These are phyloP conservation scores for Tylopilus cervinicoccineus DNA, from an alignment of 768 basidiomycete genomes.

Conservation along the genomic window DNA sequence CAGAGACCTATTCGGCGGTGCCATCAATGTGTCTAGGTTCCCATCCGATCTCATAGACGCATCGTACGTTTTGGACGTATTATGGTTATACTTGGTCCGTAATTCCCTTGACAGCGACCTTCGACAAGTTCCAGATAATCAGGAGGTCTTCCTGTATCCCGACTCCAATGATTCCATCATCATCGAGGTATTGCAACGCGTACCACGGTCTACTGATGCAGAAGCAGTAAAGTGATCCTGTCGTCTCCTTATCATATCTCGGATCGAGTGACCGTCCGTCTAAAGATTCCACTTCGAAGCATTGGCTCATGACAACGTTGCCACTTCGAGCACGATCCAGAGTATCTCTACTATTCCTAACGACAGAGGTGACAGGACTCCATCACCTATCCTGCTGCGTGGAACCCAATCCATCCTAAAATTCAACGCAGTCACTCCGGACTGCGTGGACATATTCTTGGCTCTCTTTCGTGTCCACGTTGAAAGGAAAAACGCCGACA, in stretches of 20 bases:
- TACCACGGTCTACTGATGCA: slow-evolving; percentile 48
- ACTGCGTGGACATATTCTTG: slow-evolving; percentile 73
- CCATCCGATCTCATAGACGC: slow-evolving; percentile 69
- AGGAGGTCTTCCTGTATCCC: slow-evolving; percentile 85
- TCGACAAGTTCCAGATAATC: slow-evolving; percentile 90
- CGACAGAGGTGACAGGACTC: slow-evolving; percentile 46
- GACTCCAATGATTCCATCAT: slow-evolving; percentile 71
- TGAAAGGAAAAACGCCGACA: slow-evolving; percentile 57
- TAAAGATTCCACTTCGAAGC: slow-evolving; percentile 87
- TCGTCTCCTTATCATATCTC: slow-evolving; percentile 2
- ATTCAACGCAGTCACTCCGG: slow-evolving; percentile 58
- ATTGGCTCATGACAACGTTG: slow-evolving; percentile 87
- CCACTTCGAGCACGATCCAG: slow-evolving; percentile 46
- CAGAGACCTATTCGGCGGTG: slow-evolving; percentile 74
- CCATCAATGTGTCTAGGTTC: slow-evolving; percentile 61
- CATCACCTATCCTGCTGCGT: slow-evolving; percentile 54
- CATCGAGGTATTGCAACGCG: slow-evolving; percentile 78
- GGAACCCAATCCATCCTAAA: slow-evolving; percentile 76
- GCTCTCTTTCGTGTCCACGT: slow-evolving; percentile 74
- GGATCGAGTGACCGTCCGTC: slow-evolving; percentile 3
- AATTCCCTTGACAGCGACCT: slow-evolving; percentile 39
- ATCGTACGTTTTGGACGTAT: slow-evolving; percentile 56
- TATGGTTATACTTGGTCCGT: not conserved
- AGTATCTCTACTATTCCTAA: slow-evolving; percentile 38
- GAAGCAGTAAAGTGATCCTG: slow-evolving; percentile 66